Percentiles rank a stretch among this genome's conserved stretches.
Conservation (phyloP, 2,329 filamentous ascomycete species). For the Pseudovirgaria hyperparasitica region DNA sequence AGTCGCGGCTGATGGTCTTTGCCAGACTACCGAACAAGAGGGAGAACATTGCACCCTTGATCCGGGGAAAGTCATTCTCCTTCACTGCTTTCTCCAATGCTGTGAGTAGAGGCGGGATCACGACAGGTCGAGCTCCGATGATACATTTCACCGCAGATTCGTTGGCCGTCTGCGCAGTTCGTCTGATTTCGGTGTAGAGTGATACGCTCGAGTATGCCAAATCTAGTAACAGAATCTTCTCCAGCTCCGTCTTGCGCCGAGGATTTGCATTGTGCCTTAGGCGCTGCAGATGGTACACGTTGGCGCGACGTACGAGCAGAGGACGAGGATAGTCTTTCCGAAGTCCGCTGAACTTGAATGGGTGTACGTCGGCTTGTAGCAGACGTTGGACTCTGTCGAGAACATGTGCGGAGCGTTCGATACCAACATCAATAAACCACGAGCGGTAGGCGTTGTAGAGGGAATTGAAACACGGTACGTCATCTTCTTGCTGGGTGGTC, state of each 20-base stretch:
- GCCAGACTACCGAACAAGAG: conserved; percentile 78
- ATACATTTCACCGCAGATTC: conserved; percentile 90
- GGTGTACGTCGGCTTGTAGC: conserved; percentile 73
- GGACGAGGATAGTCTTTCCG: conserved; percentile 88
- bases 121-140: conserved; percentile 73
- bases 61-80: conserved; percentile 71
- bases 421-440: conserved; percentile 96
- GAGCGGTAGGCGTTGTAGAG: conserved; percentile 85
- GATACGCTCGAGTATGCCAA: conserved; percentile 83
- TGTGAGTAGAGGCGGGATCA: conserved; percentile 77
- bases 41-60: conserved; percentile 90
- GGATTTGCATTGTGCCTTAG: conserved; percentile 86
- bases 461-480: conserved; percentile 88
- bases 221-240: conserved; percentile 73
- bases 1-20: conserved; percentile 80
- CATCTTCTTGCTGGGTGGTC: conserved; percentile 75
- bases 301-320: conserved; percentile 80
- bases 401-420: conserved; percentile 87
- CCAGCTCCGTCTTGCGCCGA: conserved; percentile 77
- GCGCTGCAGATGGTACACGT: conserved; percentile 90
- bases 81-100: conserved; percentile 68
- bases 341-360: conserved; percentile 88
- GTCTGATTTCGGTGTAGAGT: conserved; percentile 87
- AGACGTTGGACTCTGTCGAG: conserved; percentile 77
- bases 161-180: conserved; percentile 79